phyloP scores from a whole-genome alignment of 768 basidiomycete species.

The Sporobolomyces pararoseus region DNA sequence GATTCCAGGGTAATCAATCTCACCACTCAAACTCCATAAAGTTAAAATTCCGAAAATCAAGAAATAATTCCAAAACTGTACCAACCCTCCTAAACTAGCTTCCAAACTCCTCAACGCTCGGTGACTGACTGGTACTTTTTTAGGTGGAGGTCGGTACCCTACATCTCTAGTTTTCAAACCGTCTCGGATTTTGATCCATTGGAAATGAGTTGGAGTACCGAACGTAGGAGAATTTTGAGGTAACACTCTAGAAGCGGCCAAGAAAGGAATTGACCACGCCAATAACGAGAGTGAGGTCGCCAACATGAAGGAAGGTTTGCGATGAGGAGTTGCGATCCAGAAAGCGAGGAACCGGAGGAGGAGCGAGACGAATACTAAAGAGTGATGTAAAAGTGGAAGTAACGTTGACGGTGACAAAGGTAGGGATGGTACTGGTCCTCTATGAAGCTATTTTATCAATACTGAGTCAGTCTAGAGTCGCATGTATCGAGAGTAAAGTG shows the following conservation, averaged over 20 bases:
- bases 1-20: slow-evolving; percentile 38
- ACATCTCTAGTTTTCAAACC: slow-evolving; percentile 57
- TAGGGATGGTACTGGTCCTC: slow-evolving; percentile 32
- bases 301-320: slow-evolving; percentile 28
- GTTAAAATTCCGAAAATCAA: slow-evolving; percentile 33
- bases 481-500: too few relatives aligned
- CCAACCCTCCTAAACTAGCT: slow-evolving; percentile 39
- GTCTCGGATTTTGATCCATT: slow-evolving; percentile 58
- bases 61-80: slow-evolving; percentile 42
- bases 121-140: slow-evolving; percentile 35
- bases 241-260: slow-evolving; percentile 42
- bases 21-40: slow-evolving; percentile 36
- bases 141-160: slow-evolving; percentile 51
- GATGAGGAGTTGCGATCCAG: slow-evolving; percentile 25
- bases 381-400: slow-evolving; percentile 40
- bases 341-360: slow-evolving; percentile 29
- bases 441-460: slow-evolving; percentile 1
- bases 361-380: slow-evolving; percentile 37
- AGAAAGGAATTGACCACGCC: slow-evolving; percentile 40
- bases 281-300: slow-evolving; percentile 38
- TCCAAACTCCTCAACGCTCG: slow-evolving; percentile 40
- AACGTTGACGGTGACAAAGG: slow-evolving; percentile 40
- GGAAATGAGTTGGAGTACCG: slow-evolving; percentile 39
- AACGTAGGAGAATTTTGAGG: slow-evolving; percentile 42
- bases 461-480: too few relatives aligned